Percentiles rank a stretch among this genome's conserved stretches.
Evolutionary conservation across 2,329 filamentous ascomycete genomes (phyloP).

Genomic region (Chaetoscypha palmicola): DNA sequence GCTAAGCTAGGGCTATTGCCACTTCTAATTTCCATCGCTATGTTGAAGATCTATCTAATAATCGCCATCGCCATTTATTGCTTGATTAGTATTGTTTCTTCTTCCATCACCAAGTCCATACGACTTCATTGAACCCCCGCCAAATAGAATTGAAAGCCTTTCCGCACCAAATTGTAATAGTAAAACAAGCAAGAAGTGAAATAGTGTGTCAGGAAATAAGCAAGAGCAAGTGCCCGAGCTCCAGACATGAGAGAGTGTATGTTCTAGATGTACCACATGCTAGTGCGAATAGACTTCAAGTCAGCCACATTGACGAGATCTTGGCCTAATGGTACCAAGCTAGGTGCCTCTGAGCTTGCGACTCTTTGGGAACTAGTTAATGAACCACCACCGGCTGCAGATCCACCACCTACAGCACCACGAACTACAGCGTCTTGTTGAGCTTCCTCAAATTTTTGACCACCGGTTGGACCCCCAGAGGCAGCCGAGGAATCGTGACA

Average conservation of each 20-base stretch:
- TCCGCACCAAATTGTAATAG: conserved; percentile 14
- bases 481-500: conserved; percentile 56
- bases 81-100: conserved; percentile 4
- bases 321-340: conserved; percentile 26
- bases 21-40: too few species aligned
- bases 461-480: conserved; percentile 38
- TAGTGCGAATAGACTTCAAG: conserved; percentile 20
- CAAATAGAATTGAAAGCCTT: conserved; percentile 7
- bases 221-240: conserved; percentile 16
- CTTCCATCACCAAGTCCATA: conserved; percentile 13
- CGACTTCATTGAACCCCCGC: conserved; percentile 11
- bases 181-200: conserved; percentile 17
- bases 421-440: conserved; percentile 17
- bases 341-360: conserved; percentile 14
- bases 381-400: conserved; percentile 14
- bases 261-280: conserved; percentile 32
- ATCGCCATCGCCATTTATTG: too few species aligned
- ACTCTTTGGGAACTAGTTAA: conserved; percentile 17
- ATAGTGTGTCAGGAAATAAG: conserved; percentile 18
- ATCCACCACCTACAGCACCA: conserved; percentile 4
- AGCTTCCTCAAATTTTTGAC: conserved; percentile 35
- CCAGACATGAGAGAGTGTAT: neutral
- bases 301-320: conserved; percentile 6
- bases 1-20: too few species aligned
- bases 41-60: too few species aligned